A percentile compares a stretch with the other conserved stretches of the same genome.
Conservation (phyloP, 2,329 filamentous ascomycete species). For the Endothia cerciana region DNA sequence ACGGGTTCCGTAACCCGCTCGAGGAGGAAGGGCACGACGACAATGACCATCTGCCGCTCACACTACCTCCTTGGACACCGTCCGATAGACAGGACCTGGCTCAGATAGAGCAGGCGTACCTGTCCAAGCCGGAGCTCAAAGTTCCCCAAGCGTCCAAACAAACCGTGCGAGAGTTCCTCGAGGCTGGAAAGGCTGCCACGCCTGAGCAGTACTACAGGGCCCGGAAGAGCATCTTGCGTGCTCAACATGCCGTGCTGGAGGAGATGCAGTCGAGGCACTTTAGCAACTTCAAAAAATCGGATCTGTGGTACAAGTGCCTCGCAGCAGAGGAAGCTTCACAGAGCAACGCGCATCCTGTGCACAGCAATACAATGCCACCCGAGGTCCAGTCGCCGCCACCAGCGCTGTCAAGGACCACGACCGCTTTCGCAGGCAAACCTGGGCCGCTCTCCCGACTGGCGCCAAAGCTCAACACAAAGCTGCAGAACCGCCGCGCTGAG, state of each 20-base stretch:
- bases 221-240: slow-evolving; percentile 76
- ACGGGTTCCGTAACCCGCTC: slow-evolving; percentile 91
- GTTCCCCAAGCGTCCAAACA: slow-evolving; percentile 71
- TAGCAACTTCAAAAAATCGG: slow-evolving; percentile 85
- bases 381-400: slow-evolving; percentile 23
- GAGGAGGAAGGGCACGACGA: slow-evolving; percentile 82
- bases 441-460: slow-evolving; percentile 48
- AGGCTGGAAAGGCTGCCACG: slow-evolving; percentile 75
- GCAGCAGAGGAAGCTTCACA: slow-evolving; percentile 77
- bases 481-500: slow-evolving; percentile 44
- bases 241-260: slow-evolving; percentile 82
- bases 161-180: slow-evolving; percentile 76
- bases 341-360: slow-evolving; percentile 27
- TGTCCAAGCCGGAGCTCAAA: slow-evolving; percentile 80
- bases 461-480: slow-evolving; percentile 41
- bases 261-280: slow-evolving; percentile 83
- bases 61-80: slow-evolving; percentile 73
- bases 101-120: slow-evolving; percentile 89
- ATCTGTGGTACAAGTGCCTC: slow-evolving; percentile 94
- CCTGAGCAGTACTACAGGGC: slow-evolving; percentile 82
- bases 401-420: slow-evolving; percentile 20
- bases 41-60: slow-evolving; percentile 63
- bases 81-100: slow-evolving; percentile 86
- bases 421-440: slow-evolving; percentile 42
- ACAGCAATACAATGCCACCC: slow-evolving; percentile 7